Base-by-base conservation (phyloP, 2,329 filamentous ascomycete genomes). In the Colletotrichum sp. region DNA sequence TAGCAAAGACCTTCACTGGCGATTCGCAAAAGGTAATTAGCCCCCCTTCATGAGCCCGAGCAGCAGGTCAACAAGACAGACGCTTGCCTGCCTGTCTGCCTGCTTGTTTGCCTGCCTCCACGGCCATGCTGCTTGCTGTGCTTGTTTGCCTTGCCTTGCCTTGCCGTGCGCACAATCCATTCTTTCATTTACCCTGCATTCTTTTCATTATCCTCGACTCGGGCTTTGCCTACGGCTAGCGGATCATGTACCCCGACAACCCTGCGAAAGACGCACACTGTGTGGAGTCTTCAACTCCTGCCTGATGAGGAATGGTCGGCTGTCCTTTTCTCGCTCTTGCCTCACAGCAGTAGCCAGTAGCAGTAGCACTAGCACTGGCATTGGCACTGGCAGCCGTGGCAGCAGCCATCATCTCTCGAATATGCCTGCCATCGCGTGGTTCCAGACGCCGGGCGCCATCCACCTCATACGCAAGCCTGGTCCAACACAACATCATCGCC, bases 181-280 rank as follows among this genome's bases (percentile, higher is more conserved):
- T 62, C 62, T 64, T 59, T 71, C 44, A 24, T 63, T 74, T 74
- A 62, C 57, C 24, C 32, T 74, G 57, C 66, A 57, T 70, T 74
- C 49, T 57, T 60, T 59, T 34, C 44, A 59, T 74, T 28, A 32
- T 65, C 72, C 44, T 49, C 44, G 18, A 49, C 44, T 21, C 44
- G 44, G 44, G 44, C n/a, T 49, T 49, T 32, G 62, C 55, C 32
- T 62, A 63, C 63, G 69, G 69, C 63, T 68, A 75, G 69, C 69
- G 69, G 73, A 75, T 59, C 39, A 72, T 32, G 73, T 75, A 72
- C 63, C 73, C 55, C 24, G 3, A 5, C 8, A 2, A 6, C n/a
- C 7, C 18, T 49, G 44, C 18, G 44, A 49, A 49, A 6, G 6
- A 6, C 18, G 5, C 7, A 24, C 73, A 75, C 73, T 72, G 73